A percentile compares a stretch with the other conserved stretches of the same genome.
Evolutionary conservation across 1,139 yeast species (phyloP).

Genomic region (Pichia kudriavzevii): DNA sequence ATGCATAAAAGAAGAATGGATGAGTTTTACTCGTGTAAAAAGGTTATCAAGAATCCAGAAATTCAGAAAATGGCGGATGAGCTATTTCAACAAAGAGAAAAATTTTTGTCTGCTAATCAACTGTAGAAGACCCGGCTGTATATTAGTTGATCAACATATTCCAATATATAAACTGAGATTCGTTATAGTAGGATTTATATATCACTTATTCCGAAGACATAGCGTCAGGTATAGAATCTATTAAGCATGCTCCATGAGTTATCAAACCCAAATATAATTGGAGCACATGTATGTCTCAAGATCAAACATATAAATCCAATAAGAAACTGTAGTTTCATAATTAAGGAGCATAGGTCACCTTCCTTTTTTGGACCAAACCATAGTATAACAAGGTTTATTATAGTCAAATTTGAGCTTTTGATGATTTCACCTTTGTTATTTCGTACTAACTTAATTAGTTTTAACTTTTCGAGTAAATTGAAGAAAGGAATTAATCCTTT

Average conservation of each 20-base stretch:
- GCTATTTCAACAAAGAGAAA: slow-evolving; percentile 49
- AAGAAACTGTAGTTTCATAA: slow-evolving; percentile 54
- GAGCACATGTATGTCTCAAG: slow-evolving; percentile 79
- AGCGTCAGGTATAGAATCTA: slow-evolving; percentile 19
- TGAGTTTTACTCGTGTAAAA: slow-evolving; percentile 62
- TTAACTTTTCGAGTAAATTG: slow-evolving; percentile 34
- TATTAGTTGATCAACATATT: no score
- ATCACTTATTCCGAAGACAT: no score
- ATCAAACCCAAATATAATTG: slow-evolving; percentile 83
- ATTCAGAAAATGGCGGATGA: slow-evolving; percentile 66
- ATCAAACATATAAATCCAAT: slow-evolving; percentile 62
- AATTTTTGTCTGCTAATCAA: slow-evolving; percentile 29
- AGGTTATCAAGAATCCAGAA: slow-evolving; percentile 63
- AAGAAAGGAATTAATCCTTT: slow-evolving; percentile 30
- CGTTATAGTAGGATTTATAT: no score
- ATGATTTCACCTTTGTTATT: slow-evolving; percentile 28
- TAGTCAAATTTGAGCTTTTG: slow-evolving; percentile 73
- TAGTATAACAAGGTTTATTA: slow-evolving; percentile 74
- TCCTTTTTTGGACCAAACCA: slow-evolving; percentile 89
- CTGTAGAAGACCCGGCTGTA: no score
- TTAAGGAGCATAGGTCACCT: slow-evolving; percentile 55
- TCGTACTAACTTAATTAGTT: slow-evolving; percentile 42
- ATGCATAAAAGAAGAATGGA: slow-evolving; percentile 50
- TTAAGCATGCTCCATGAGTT: slow-evolving; percentile 38
- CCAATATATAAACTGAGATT: no score